Percentiles rank a stretch among this genome's conserved stretches.
Conservation (phyloP, 2,329 filamentous ascomycete genomes). For the Colletotrichum sp. region DNA sequence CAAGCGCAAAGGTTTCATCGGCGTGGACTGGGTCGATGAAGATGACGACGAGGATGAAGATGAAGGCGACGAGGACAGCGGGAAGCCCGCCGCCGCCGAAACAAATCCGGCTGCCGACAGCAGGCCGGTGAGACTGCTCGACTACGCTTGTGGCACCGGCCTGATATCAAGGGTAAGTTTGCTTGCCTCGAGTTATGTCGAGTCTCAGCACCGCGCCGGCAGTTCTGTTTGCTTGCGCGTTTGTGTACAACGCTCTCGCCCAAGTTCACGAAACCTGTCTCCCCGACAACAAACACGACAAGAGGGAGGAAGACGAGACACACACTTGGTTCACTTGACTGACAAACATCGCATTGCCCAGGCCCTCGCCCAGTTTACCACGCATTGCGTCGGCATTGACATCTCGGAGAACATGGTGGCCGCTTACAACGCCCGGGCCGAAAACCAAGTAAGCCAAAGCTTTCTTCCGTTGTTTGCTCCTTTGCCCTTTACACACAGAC, state of each 20-base stretch:
- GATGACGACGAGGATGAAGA: constrained; percentile 34
- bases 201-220: neutral
- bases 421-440: constrained; percentile 67
- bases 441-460: constrained; percentile 50
- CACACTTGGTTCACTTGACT: neutral
- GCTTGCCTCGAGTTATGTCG: neutral
- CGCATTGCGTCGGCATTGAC: constrained; percentile 71
- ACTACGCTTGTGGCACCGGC: constrained; percentile 80
- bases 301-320: neutral
- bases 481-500: neutral
- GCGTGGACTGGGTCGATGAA: constrained; percentile 57
- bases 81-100: constrained; percentile 27
- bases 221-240: neutral
- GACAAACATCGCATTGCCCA: constrained; percentile 29
- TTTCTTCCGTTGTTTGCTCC: neutral
- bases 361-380: constrained; percentile 66
- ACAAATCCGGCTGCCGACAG: neutral
- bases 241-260: neutral
- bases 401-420: constrained; percentile 74
- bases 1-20: constrained; percentile 63
- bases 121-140: constrained; percentile 59
- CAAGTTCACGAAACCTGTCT: neutral
- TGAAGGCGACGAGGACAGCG: constrained; percentile 27
- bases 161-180: constrained; percentile 64
- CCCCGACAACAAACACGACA: neutral